phyloP scores from a whole-genome alignment of 441 rosid genomes.

The Metrosideros polymorpha region DNA sequence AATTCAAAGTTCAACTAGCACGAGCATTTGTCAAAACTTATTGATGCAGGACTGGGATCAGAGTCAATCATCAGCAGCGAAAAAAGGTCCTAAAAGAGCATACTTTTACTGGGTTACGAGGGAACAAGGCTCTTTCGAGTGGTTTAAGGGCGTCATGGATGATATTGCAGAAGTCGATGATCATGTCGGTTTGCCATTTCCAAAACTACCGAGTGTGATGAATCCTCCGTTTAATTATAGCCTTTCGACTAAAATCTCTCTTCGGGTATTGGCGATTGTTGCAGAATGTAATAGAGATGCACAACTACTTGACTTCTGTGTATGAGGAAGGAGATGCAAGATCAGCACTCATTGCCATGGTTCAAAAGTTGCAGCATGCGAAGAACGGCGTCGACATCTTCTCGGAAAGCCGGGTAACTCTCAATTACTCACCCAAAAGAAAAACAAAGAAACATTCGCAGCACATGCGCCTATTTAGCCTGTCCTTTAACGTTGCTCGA shows the following conservation, averaged over 20 bases:
- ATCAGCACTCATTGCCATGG: constrained; percentile 89
- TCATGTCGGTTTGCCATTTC: constrained; percentile 26
- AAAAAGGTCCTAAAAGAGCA: constrained; percentile 72
- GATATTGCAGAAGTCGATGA: constrained; percentile 74
- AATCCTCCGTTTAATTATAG: not conserved
- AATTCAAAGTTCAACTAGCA: not conserved
- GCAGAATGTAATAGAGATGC: constrained; percentile 89
- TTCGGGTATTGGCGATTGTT: not conserved
- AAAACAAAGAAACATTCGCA: not conserved
- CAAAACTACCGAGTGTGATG: not conserved
- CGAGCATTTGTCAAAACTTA: not conserved
- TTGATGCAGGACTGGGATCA: constrained; percentile 4
- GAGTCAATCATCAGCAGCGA: constrained; percentile 2
- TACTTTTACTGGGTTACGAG: constrained; percentile 97
- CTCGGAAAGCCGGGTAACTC: constrained; percentile 73
- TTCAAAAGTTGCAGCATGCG: constrained; percentile 89
- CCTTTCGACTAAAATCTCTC: not conserved
- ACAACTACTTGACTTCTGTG: constrained; percentile 89
- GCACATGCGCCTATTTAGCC: not conserved
- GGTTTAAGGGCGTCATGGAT: constrained; percentile 99
- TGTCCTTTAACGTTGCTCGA: not conserved
- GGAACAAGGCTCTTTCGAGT: constrained; percentile 90
- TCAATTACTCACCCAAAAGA: not conserved
- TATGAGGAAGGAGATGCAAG: constrained; percentile 97
- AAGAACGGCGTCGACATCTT: constrained; percentile 87